These are phyloP conservation scores for Boletus subcaerulescens DNA, from an alignment of 768 basidiomycete genomes.

Conservation along the genomic window DNA sequence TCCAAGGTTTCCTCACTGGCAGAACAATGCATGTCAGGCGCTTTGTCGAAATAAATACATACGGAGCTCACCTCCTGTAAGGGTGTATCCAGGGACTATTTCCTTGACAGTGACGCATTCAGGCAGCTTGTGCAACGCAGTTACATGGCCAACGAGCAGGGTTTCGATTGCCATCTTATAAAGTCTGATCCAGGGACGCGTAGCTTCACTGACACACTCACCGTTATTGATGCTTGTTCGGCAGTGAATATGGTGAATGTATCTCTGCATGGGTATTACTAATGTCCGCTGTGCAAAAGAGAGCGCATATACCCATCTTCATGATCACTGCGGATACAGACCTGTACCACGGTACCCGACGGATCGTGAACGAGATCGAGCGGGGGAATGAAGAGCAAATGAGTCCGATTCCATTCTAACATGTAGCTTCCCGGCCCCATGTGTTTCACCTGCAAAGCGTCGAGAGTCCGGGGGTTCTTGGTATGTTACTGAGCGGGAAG, in stretches of 20 bases:
- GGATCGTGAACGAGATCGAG: not conserved
- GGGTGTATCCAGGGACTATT: slow-evolving; percentile 11
- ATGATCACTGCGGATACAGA: slow-evolving; percentile 17
- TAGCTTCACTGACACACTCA: slow-evolving; percentile 7
- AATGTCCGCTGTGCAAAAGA: no score
- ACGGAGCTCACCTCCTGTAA: slow-evolving; percentile 17
- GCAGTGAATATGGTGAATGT: slow-evolving; percentile 2
- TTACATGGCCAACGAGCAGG: slow-evolving; percentile 19
- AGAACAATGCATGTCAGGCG: slow-evolving; percentile 4
- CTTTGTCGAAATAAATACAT: not conserved
- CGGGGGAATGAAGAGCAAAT: slow-evolving; percentile 23
- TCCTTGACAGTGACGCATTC: slow-evolving; percentile 11
- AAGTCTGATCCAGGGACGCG: not conserved
- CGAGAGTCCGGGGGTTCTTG: not conserved
- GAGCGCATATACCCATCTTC: slow-evolving; percentile 21
- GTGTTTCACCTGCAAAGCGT: not conserved
- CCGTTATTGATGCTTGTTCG: slow-evolving; percentile 18
- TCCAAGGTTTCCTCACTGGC: slow-evolving; percentile 26
- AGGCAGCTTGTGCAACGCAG: slow-evolving; percentile 13
- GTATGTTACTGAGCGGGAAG: no score
- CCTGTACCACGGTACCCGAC: slow-evolving; percentile 24
- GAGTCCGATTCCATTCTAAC: slow-evolving; percentile 22
- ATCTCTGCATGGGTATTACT: slow-evolving; percentile 10
- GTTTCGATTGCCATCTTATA: slow-evolving; percentile 26
- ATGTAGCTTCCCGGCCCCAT: slow-evolving; percentile 7